These are phyloP conservation scores for Clavariopsis aquatica DNA, from an alignment of 495 filamentous ascomycete genomes.

Conservation along the genomic window DNA sequence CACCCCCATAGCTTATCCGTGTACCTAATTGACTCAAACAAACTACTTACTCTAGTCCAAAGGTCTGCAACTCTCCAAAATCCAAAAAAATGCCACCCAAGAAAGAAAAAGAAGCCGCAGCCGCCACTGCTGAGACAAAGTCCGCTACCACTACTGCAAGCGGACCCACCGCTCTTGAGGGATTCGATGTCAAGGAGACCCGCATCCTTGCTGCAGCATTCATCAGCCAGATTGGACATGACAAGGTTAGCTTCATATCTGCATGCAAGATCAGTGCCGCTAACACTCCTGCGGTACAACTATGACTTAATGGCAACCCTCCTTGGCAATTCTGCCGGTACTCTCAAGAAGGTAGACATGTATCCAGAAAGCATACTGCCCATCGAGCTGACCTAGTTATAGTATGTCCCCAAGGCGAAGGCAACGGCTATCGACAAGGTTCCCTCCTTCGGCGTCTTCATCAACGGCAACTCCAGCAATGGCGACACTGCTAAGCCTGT, in stretches of 20 bases:
- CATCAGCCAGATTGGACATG: slow-evolving; percentile 11
- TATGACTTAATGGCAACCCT: slow-evolving; percentile 29
- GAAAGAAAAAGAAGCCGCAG: slow-evolving; percentile 2
- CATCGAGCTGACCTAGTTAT: too few species aligned
- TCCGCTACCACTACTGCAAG: background rate
- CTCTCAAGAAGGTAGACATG: slow-evolving; percentile 36
- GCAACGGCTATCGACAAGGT: slow-evolving; percentile 15
- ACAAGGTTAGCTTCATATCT: slow-evolving; percentile 17
- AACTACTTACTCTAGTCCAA: background rate
- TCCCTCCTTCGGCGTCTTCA: slow-evolving; percentile 18
- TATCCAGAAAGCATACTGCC: too few species aligned
- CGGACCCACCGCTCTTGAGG: background rate
- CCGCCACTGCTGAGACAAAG: background rate
- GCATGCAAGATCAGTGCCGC: background rate
- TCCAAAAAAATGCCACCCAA: slow-evolving; percentile 33
- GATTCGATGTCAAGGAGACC: slow-evolving; percentile 25
- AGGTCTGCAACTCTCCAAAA: background rate
- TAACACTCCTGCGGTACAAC: slow-evolving; percentile 14
- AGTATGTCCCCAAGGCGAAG: slow-evolving; percentile 20
- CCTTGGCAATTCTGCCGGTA: slow-evolving; percentile 24
- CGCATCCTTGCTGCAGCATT: slow-evolving; percentile 23
- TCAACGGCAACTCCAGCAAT: slow-evolving; percentile 2
- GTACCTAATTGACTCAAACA: background rate
- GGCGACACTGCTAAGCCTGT: slow-evolving; percentile 4
- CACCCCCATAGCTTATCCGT: background rate